These are phyloP conservation scores for Ogataea nonfermentans DNA, from an alignment of 805 yeast genomes.

Conservation along the genomic window DNA sequence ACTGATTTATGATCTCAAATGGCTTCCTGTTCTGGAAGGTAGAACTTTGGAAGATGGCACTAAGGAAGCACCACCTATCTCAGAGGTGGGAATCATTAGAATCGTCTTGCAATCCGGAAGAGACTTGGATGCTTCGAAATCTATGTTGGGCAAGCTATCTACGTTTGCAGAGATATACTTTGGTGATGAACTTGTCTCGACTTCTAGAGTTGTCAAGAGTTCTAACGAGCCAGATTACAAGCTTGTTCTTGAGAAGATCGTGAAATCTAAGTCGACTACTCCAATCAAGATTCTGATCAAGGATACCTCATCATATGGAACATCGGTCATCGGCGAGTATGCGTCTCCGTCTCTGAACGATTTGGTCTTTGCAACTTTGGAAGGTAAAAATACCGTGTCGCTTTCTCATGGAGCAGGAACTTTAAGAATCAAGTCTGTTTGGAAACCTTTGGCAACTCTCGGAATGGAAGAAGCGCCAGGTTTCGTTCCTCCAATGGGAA, in stretches of 20 bases:
- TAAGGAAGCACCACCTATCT: conserved; percentile 48
- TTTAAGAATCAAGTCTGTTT: conserved; percentile 53
- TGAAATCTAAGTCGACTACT: conserved; percentile 59
- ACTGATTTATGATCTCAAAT: conserved; percentile 54
- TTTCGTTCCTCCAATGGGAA: conserved; percentile 64
- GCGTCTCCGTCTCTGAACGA: conserved; percentile 53
- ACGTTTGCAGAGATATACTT: conserved; percentile 69
- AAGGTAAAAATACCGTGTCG: conserved; percentile 50
- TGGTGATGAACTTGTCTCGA: conserved; percentile 53
- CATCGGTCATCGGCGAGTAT: conserved; percentile 51
- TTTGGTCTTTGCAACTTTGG: conserved; percentile 45
- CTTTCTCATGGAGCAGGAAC: conserved; percentile 51
- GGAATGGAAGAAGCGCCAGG: conserved; percentile 41
- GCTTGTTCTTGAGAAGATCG: conserved; percentile 56
- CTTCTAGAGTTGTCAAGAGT: conserved; percentile 60
- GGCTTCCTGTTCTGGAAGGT: conserved; percentile 48
- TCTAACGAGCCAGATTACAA: conserved; percentile 76
- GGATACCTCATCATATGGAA: conserved; percentile 54
- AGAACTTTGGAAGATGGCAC: conserved; percentile 47
- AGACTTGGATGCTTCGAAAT: conserved; percentile 50
- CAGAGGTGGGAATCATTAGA: conserved; percentile 75
- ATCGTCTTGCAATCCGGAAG: conserved; percentile 59
- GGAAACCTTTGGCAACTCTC: conserved; percentile 69
- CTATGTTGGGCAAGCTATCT: conserved; percentile 52
- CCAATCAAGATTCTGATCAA: conserved; percentile 54